phyloP scores from a whole-genome alignment of 176 grass and related monocot genomes.

The Lolium perenne region DNA sequence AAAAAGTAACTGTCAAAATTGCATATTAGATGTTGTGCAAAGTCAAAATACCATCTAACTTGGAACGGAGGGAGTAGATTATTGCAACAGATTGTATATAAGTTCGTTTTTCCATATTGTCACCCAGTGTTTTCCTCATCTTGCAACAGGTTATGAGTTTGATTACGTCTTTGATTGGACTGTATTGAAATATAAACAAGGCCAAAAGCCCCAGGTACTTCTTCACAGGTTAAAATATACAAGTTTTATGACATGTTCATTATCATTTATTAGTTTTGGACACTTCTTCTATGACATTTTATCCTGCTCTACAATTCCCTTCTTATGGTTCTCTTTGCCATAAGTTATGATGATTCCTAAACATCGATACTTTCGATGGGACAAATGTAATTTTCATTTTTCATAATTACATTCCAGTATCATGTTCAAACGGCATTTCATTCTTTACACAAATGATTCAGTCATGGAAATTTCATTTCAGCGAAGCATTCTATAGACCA shows the following conservation, averaged over 20 bases:
- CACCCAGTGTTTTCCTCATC: slow-evolving; percentile 31
- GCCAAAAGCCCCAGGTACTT: slow-evolving; percentile 61
- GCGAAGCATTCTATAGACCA: slow-evolving; percentile 17
- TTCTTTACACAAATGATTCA: slow-evolving; percentile 1
- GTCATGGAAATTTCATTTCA: not conserved
- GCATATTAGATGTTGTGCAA: not conserved
- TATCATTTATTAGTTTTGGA: not conserved
- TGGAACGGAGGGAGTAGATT: not conserved
- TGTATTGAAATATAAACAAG: slow-evolving; percentile 84
- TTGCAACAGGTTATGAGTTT: slow-evolving; percentile 81
- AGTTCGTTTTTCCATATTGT: slow-evolving; percentile 27
- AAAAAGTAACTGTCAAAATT: not conserved
- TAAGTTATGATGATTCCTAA: not conserved
- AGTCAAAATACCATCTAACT: not conserved
- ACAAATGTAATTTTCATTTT: not conserved
- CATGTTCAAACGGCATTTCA: not conserved
- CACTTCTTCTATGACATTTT: not conserved
- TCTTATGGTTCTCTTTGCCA: not conserved
- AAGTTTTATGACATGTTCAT: not conserved
- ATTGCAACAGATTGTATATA: slow-evolving; percentile 23
- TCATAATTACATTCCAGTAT: not conserved
- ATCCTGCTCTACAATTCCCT: not conserved
- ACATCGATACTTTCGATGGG: not conserved
- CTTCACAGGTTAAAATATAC: slow-evolving; percentile 5
- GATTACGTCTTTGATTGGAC: slow-evolving; percentile 99